Base-by-base conservation (phyloP, 2,329 filamentous ascomycete genomes). In the Botrytis tulipae region DNA sequence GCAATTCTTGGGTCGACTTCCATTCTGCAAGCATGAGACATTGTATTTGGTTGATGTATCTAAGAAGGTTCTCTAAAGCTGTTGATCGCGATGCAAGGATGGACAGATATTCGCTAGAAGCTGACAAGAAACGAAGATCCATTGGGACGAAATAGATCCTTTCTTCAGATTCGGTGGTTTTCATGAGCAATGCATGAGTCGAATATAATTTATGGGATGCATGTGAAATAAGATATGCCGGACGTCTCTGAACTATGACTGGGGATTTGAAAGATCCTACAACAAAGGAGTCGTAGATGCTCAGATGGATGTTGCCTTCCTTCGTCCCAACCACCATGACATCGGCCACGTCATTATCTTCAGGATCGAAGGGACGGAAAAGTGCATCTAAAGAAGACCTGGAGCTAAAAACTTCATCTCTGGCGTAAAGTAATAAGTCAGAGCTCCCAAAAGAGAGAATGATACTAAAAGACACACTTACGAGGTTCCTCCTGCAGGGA, bases 31-130 rank as follows among this genome's bases (percentile, higher is more conserved):
- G 85, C 84, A 98, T 93, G 76, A 95, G 93, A 48, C 89, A 86
- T 75, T 96, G 90, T 0, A 92, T 90, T 80, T 97, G 93, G 73
- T 90, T 90, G 62, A 97, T 87, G 80, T 99, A 98, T 67, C 94
- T 87, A 12, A 98, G 84, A 20, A 98, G 83, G 76, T 96, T 97
- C 78, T 97, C 93, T 25, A 98, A 83, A 61, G 93, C 93, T 0
- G 95, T 97, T 7, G 94, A 92, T 79, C 97, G 97, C 25, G 92
- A 94, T 0, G 95, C 92, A 20, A 98, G 86, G 7, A 97, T 86
- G 42, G 95, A 93, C 3, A 98, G 84, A 79, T 97, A 93, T 73
- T 94, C 89, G 4, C 93, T 93, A 3, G 91, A 91, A 22, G 91
- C 91, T 4, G 91, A 90, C 66, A 97, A 89, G 79, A 97, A 97